A percentile compares a stretch with the other conserved stretches of the same genome.
Conservation (phyloP, 805 yeast genomes). For the Wickerhamiella australiensis region DNA sequence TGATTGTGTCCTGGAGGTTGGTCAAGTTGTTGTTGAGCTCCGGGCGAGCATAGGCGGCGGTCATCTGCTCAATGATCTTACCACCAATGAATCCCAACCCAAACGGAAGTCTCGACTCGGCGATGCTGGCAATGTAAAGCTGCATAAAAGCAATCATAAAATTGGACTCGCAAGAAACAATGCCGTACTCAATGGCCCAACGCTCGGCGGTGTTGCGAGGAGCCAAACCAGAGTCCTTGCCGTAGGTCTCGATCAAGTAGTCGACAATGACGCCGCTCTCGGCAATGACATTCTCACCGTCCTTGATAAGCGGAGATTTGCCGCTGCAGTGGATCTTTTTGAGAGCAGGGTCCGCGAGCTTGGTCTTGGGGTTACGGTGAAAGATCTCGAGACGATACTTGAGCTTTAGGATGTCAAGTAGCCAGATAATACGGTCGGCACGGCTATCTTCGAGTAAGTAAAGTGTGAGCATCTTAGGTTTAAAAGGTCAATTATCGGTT, state of each 20-base stretch:
- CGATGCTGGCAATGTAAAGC: conserved; percentile 28
- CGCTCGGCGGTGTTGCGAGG: conserved; percentile 32
- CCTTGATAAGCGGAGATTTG: conserved; percentile 48
- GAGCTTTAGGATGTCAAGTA: conserved; percentile 43
- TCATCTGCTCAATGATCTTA: conserved; percentile 35
- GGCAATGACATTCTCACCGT: conserved; percentile 32
- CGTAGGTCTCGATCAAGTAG: conserved; percentile 41
- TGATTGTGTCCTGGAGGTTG: conserved; percentile 33
- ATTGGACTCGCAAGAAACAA: conserved; percentile 49
- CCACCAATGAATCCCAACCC: conserved; percentile 26
- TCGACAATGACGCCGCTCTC: conserved; percentile 51
- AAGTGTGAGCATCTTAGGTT: conserved; percentile 15
- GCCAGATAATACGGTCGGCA: conserved; percentile 51
- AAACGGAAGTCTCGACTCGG: conserved; percentile 4
- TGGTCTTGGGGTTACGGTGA: conserved; percentile 36
- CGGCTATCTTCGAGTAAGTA: conserved; percentile 43
- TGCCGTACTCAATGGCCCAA: conserved; percentile 37
- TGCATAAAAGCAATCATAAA: conserved; percentile 39
- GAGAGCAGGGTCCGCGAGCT: conserved; percentile 39
- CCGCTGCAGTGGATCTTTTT: conserved; percentile 48
- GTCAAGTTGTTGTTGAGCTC: conserved; percentile 35
- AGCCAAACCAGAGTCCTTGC: conserved; percentile 30
- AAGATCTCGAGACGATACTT: conserved; percentile 43
- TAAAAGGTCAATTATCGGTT: neutral
- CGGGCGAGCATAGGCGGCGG: conserved; percentile 37